Evolutionary conservation across 768 basidiomycete species (phyloP).

Genomic region (Hericium rajendrae): DNA sequence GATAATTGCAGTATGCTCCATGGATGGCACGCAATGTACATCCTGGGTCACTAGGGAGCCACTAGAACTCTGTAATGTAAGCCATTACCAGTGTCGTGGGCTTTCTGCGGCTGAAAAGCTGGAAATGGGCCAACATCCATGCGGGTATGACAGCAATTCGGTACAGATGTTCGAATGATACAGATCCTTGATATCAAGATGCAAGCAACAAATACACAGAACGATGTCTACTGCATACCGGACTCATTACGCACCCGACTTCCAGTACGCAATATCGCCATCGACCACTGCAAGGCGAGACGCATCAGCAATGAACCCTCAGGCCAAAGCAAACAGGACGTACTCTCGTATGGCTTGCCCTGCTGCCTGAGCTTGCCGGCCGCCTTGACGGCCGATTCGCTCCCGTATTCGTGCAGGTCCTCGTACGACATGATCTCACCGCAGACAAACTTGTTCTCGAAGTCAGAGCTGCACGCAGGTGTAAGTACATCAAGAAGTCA

Average conservation of each 20-base stretch:
- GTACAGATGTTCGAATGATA: too few relatives aligned
- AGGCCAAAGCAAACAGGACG: constrained; percentile 20
- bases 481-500: background rate
- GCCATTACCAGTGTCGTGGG: too few relatives aligned
- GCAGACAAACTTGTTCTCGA: constrained; percentile 96
- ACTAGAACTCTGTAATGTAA: too few relatives aligned
- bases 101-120: too few relatives aligned
- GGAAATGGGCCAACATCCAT: too few relatives aligned
- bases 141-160: too few relatives aligned
- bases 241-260: constrained; percentile 43
- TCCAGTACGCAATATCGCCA: constrained; percentile 92
- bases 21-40: too few relatives aligned
- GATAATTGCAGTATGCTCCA: too few relatives aligned
- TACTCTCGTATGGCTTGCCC: constrained; percentile 94
- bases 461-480: constrained; percentile 59
- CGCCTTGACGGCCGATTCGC: constrained; percentile 86
- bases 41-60: too few relatives aligned
- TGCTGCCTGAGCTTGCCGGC: constrained; percentile 92
- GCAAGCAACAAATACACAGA: background rate
- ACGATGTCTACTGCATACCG: background rate
- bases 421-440: constrained; percentile 94
- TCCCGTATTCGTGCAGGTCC: constrained; percentile 86
- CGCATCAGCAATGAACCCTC: background rate
- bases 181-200: too few relatives aligned
- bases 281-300: constrained; percentile 51